Percentiles rank a stretch among this genome's conserved stretches.
Conservation (phyloP, 1,284 basidiomycete genomes). For the Sporisorium exsertum region DNA sequence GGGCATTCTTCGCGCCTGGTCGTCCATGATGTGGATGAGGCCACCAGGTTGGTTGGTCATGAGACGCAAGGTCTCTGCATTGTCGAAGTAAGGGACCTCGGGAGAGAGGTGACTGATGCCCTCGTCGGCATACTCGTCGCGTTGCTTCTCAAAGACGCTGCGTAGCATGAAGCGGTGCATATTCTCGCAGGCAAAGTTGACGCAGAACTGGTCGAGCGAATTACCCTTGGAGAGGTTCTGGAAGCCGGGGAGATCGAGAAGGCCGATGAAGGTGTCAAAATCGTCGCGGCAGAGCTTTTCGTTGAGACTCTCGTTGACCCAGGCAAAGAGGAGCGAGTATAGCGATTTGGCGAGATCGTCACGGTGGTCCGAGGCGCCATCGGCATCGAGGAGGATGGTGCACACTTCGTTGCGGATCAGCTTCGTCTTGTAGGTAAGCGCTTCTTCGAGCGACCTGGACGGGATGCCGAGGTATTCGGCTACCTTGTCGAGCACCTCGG, state of each 20-base stretch:
- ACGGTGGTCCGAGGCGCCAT: slow-evolving; percentile 89
- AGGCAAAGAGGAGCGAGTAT: slow-evolving; percentile 93
- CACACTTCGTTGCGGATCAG: slow-evolving; percentile 93
- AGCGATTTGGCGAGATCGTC: slow-evolving; percentile 93
- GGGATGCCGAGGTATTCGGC: slow-evolving; percentile 91
- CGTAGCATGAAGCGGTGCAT: slow-evolving; percentile 86
- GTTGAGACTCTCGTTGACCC: slow-evolving; percentile 97
- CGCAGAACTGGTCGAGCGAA: slow-evolving; percentile 93
- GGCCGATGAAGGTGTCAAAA: slow-evolving; percentile 83
- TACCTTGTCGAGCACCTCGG: slow-evolving; percentile 81
- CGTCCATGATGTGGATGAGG: slow-evolving; percentile 96
- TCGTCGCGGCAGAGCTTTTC: slow-evolving; percentile 76
- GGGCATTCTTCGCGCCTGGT: slow-evolving; percentile 84
- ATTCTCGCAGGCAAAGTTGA: slow-evolving; percentile 95
- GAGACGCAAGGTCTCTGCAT: slow-evolving; percentile 87
- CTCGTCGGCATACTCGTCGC: slow-evolving; percentile 85
- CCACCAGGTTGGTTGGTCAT: slow-evolving; percentile 89
- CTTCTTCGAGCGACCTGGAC: slow-evolving; percentile 80
- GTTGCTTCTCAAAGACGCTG: slow-evolving; percentile 81
- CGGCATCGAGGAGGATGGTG: slow-evolving; percentile 93
- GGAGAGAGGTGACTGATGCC: slow-evolving; percentile 81
- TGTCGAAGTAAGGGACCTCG: slow-evolving; percentile 86
- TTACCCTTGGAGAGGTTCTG: slow-evolving; percentile 77
- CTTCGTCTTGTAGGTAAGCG: slow-evolving; percentile 90
- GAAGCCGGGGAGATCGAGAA: slow-evolving; percentile 94